phyloP scores from a whole-genome alignment of 805 yeast genomes.

The Teunomyces stri region DNA sequence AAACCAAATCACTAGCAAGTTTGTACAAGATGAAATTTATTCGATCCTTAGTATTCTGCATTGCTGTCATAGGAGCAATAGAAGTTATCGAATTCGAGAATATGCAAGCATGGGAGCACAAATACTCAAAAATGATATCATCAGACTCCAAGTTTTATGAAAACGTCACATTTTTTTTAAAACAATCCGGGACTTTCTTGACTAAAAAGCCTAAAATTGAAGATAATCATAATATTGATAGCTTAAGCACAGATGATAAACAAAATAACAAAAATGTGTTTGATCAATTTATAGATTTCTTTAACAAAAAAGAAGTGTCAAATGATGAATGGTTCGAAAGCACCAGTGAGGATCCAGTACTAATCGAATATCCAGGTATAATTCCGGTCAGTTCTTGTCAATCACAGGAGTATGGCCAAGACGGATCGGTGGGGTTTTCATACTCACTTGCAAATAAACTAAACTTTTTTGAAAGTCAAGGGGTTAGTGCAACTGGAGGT shows the following conservation, averaged over 20 bases:
- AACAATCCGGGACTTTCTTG: slow-evolving; percentile 3
- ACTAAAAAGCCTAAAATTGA: not conserved
- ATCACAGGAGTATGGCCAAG: slow-evolving; percentile 10
- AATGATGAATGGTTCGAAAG: slow-evolving; percentile 8
- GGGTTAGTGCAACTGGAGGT: not conserved
- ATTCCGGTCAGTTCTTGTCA: slow-evolving; percentile 12
- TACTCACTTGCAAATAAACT: not conserved
- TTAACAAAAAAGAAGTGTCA: not conserved
- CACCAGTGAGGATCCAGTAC: slow-evolving; percentile 4
- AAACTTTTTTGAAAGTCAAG: not conserved
- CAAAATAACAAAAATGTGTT: not conserved
- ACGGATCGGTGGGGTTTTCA: slow-evolving; percentile 9
- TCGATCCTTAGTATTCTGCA: not conserved
- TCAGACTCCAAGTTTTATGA: not conserved
- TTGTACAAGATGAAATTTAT: not conserved
- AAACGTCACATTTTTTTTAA: slow-evolving; percentile 3
- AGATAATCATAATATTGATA: not conserved
- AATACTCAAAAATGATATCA: not conserved
- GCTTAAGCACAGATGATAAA: not conserved
- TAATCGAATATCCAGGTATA: slow-evolving; percentile 7
- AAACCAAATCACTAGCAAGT: not conserved
- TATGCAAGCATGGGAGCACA: slow-evolving; percentile 1
- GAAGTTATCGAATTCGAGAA: not conserved
- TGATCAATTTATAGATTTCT: not conserved
- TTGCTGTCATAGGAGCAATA: not conserved